Conservation (phyloP, 2,329 filamentous ascomycete genomes). For the Arachnomyces sp. region DNA sequence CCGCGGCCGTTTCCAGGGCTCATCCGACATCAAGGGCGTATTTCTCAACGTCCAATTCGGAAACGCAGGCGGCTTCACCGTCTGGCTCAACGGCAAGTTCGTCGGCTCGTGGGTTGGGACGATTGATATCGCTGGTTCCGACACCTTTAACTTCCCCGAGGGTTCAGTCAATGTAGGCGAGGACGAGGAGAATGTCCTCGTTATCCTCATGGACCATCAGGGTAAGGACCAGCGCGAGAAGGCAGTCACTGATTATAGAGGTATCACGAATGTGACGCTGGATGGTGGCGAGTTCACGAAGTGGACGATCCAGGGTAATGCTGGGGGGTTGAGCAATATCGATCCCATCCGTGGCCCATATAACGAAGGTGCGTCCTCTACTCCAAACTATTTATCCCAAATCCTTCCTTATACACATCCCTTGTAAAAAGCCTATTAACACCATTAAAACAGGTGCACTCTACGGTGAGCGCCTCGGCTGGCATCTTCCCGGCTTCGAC, state of each 20-base stretch:
- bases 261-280: slow-evolving; percentile 48
- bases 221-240: too few species aligned
- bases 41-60: slow-evolving; percentile 49
- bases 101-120: slow-evolving; percentile 50
- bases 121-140: slow-evolving; percentile 45
- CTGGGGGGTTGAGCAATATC: slow-evolving; percentile 45
- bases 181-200: slow-evolving; percentile 47
- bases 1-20: slow-evolving; percentile 36
- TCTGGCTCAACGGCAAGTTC: slow-evolving; percentile 51
- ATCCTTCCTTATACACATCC: too few species aligned
- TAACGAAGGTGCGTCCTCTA: slow-evolving; percentile 41
- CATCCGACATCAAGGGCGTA: slow-evolving; percentile 20
- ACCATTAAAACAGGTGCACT: slow-evolving; percentile 31
- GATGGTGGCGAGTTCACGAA: slow-evolving; percentile 36
- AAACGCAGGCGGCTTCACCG: slow-evolving; percentile 48
- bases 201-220: slow-evolving; percentile 29
- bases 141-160: slow-evolving; percentile 42
- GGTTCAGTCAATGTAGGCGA: slow-evolving; percentile 55
- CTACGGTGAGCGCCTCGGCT: slow-evolving; percentile 51
- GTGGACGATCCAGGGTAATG: slow-evolving; percentile 54
- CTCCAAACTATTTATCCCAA: too few species aligned
- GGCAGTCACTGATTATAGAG: slow-evolving; percentile 14
- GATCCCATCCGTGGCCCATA: slow-evolving; percentile 50
- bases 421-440: too few species aligned
- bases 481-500: slow-evolving; percentile 52